Conservation (phyloP, 352 stramenopile genomes). For the Phytophthora sp. region DNA sequence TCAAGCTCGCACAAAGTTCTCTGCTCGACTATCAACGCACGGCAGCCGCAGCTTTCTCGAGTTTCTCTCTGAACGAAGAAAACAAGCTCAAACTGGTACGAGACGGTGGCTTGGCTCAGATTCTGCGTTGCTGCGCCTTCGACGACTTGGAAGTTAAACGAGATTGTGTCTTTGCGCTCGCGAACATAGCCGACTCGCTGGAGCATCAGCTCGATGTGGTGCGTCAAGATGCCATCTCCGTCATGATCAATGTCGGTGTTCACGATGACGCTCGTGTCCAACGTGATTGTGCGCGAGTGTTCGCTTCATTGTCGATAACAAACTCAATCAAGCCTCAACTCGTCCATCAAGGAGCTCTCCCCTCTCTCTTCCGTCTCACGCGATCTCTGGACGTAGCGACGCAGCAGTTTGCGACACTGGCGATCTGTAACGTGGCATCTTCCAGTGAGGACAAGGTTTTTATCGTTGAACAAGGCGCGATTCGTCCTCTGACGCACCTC, state of each 20-base stretch:
- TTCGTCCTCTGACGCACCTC: conserved; percentile 95
- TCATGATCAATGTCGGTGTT: conserved; percentile 72
- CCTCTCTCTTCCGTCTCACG: conserved; percentile 93
- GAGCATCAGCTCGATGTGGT: conserved; percentile 92
- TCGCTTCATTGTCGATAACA: conserved; percentile 92
- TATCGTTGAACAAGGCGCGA: conserved; percentile 92
- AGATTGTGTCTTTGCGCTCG: conserved; percentile 94
- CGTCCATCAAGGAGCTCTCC: conserved; percentile 80
- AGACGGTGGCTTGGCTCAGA: conserved; percentile 89
- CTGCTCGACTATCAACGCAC: conserved; percentile 94
- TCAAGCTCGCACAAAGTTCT: conserved; percentile 90
- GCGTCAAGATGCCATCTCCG: conserved; percentile 83
- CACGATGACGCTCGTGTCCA: conserved; percentile 93
- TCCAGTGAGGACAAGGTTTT: conserved; percentile 83
- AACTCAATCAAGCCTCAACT: conserved; percentile 86
- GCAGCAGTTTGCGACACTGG: conserved; percentile 95
- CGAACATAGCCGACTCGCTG: conserved; percentile 92
- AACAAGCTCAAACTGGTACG: conserved; percentile 95
- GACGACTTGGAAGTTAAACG: conserved; percentile 92
- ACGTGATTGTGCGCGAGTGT: conserved; percentile 90
- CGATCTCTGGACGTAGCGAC: conserved; percentile 92
- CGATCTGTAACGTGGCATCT: conserved; percentile 93
- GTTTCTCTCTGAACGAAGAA: conserved; percentile 92
- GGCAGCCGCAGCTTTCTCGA: conserved; percentile 92
- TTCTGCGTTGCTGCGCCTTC: conserved; percentile 91